Evolutionary conservation across 176 grass and related monocot genomes (phyloP).

Genomic region (Aegilops sharonensis): DNA sequence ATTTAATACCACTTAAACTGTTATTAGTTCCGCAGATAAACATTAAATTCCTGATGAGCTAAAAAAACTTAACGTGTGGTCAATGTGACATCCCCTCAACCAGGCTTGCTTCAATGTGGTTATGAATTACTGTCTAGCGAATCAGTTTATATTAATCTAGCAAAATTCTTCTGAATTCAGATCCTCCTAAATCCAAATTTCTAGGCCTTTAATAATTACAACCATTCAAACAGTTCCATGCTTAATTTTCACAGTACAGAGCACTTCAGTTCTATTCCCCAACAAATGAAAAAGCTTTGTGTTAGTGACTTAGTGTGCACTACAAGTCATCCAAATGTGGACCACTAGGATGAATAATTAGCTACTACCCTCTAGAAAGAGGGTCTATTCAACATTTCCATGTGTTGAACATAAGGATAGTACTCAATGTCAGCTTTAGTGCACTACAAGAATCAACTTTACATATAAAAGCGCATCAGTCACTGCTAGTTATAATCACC

Average conservation of each 20-base stretch:
- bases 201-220: background rate
- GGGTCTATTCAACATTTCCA: background rate
- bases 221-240: background rate
- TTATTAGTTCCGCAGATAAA: background rate
- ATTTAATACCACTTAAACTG: background rate
- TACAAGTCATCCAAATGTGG: conserved; percentile 19
- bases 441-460: conserved; percentile 9
- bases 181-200: background rate
- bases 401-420: conserved; percentile 12
- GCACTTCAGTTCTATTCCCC: background rate
- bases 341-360: conserved; percentile 24
- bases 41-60: background rate
- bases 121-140: background rate
- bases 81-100: background rate
- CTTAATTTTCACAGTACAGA: conserved; percentile 17
- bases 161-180: background rate
- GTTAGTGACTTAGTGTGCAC: background rate
- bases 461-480: conserved; percentile 28
- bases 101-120: background rate
- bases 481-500: background rate
- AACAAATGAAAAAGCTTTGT: background rate
- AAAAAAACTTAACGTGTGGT: background rate
- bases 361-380: conserved; percentile 16
- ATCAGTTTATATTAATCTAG: background rate
- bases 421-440: conserved; percentile 29